Conservation (phyloP, 331 rosid species). For the Quercus phellos region DNA sequence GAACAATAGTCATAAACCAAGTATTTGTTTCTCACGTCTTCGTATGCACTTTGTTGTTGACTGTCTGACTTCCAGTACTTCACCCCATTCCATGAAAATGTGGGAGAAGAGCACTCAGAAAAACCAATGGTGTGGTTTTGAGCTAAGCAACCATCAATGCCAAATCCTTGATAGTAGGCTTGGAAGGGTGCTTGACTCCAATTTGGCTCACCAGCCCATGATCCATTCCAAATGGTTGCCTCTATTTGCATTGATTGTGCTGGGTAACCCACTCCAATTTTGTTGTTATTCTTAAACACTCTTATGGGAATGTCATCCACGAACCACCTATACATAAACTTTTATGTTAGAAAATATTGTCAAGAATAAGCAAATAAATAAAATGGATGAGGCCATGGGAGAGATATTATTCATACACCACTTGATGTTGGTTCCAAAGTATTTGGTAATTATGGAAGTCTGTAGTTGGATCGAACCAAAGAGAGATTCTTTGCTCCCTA, state of each 20-base stretch:
- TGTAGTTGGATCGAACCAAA: constrained; percentile 19
- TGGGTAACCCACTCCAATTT: constrained; percentile 8
- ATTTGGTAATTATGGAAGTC: constrained; percentile 17
- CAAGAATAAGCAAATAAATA: no score
- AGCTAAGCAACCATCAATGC: background rate
- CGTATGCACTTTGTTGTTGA: background rate
- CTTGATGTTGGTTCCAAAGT: constrained; percentile 19
- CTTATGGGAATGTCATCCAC: constrained; percentile 27
- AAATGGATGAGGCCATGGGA: no score
- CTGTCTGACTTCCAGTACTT: background rate
- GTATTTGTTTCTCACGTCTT: constrained; percentile 8
- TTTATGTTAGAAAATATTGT: no score
- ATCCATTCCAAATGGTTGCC: constrained; percentile 6
- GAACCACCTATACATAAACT: background rate
- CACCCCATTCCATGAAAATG: constrained; percentile 18
- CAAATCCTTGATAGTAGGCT: constrained; percentile 12
- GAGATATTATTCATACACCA: constrained; percentile 16
- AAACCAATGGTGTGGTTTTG: background rate
- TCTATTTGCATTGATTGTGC: background rate
- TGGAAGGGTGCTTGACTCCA: constrained; percentile 18
- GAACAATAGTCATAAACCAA: constrained; percentile 22
- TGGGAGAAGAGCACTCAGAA: constrained; percentile 5
- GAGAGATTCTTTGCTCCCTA: constrained; percentile 10
- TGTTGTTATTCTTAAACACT: constrained; percentile 24
- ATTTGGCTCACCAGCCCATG: constrained; percentile 16